Conservation (phyloP, 179 eudicot genomes). For the Camellia oleifera region DNA sequence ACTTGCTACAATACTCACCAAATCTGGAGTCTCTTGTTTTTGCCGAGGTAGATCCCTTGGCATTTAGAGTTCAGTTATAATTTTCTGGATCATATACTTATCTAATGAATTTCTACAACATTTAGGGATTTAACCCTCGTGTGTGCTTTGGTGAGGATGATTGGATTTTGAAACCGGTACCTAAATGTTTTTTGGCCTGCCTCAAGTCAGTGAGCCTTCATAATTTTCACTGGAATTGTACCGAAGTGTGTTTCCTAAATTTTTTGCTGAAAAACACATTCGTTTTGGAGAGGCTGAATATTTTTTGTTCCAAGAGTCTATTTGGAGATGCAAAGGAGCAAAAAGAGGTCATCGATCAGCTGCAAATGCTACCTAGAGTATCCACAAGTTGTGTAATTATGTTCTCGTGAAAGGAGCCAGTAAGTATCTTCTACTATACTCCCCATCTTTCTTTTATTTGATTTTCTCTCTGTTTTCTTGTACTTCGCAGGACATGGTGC, state of each 20-base stretch:
- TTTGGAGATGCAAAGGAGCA: constrained; percentile 15
- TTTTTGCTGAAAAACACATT: constrained; percentile 32
- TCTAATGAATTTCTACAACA: not conserved
- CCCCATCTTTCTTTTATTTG: not conserved
- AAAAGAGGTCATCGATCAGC: constrained; percentile 19
- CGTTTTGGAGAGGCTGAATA: constrained; percentile 27
- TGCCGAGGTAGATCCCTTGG: constrained; percentile 24
- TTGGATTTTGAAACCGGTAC: constrained; percentile 19
- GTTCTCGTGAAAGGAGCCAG: constrained; percentile 21
- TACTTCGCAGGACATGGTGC: not conserved
- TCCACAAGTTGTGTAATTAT: constrained; percentile 20
- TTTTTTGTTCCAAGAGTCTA: constrained; percentile 21
- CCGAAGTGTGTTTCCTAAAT: constrained; percentile 27
- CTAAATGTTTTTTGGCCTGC: constrained; percentile 28
- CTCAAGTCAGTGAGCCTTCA: constrained; percentile 29
- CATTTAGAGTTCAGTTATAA: not conserved
- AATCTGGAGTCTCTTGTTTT: constrained; percentile 28
- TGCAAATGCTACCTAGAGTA: constrained; percentile 24
- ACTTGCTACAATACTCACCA: constrained; percentile 35
- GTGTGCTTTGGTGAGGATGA: constrained; percentile 12
- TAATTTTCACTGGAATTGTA: constrained; percentile 27
- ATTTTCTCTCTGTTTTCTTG: not conserved
- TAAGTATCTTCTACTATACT: constrained; percentile 5
- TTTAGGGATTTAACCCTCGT: constrained; percentile 30
- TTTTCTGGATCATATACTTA: not conserved